Conservation (phyloP, 2,329 filamentous ascomycete species). For the Cordyceps tenuipes region DNA sequence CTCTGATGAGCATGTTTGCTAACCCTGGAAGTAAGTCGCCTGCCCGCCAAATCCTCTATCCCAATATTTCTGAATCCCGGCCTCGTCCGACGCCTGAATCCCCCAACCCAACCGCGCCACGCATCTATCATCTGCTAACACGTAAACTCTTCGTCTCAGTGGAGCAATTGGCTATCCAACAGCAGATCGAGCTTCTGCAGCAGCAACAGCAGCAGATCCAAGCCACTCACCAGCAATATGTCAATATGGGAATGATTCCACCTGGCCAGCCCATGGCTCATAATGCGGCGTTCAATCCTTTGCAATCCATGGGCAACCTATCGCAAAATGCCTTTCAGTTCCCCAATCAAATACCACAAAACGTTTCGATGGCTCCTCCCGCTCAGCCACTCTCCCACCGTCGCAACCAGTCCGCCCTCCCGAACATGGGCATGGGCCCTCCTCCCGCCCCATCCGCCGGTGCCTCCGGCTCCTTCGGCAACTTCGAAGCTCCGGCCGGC, state of each 20-base stretch:
- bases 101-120: not conserved
- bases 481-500: slow-evolving; percentile 57
- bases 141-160: slow-evolving; percentile 42
- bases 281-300: slow-evolving; percentile 63
- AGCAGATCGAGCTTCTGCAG: slow-evolving; percentile 95
- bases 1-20: slow-evolving; percentile 86
- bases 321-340: slow-evolving; percentile 85
- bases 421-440: slow-evolving; percentile 81
- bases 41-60: not conserved
- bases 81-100: not conserved
- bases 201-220: slow-evolving; percentile 98
- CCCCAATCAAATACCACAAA: slow-evolving; percentile 65
- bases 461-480: slow-evolving; percentile 72
- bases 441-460: slow-evolving; percentile 89
- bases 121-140: slow-evolving; percentile 9
- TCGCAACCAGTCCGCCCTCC: slow-evolving; percentile 94
- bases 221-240: slow-evolving; percentile 92
- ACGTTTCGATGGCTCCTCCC: slow-evolving; percentile 65
- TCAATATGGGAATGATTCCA: slow-evolving; percentile 92
- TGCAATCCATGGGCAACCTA: slow-evolving; percentile 74
- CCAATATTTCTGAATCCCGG: not conserved
- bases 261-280: slow-evolving; percentile 68
- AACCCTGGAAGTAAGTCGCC: slow-evolving; percentile 53
- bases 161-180: slow-evolving; percentile 95
- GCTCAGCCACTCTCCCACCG: slow-evolving; percentile 80